Base-by-base conservation (phyloP, 139 green algal species). In the Medakamo hakoo region DNA sequence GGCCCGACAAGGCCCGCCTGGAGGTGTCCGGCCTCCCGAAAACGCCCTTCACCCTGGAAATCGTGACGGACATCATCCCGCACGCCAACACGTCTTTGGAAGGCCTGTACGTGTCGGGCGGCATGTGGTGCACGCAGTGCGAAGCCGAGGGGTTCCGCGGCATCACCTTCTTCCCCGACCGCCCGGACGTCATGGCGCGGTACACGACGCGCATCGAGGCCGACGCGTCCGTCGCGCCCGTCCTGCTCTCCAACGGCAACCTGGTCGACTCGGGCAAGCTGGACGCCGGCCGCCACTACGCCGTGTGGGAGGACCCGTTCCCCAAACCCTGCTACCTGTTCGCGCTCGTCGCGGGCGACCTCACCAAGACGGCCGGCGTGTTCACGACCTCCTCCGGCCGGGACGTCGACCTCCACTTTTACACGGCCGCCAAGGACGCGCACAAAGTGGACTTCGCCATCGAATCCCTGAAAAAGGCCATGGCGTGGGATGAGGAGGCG, bases 311-410 rank as follows among this genome's bases (percentile, higher is more conserved):
- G 49, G 93, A 99, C 79, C 93, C 93, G 19, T 98, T 83, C 71
- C 68, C 65, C 30, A 99, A 99, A 82, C 93, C 93, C 19, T 94
- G 79, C 77, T 99, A 99, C 78, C 82, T 99, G 59, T 99, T 99
- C 80, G 93, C 93, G 2, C 78, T 99, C 57, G 92, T 99, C 27
- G 93, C 93, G 1, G 93, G 93, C 27, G 75, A 92, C 70, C 78
- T 98, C 49, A 73, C 69, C 3, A 72, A 84, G 68, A 81, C 86
- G 49, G 82, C 96, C 71, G 82, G 93, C 69, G 78, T 26, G 23
- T 97, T 90, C 77, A 88, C 59, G 29, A 97, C 93, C 9, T 60
- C 27, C 60, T 81, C 59, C 30, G 52, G 67, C 4, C 63, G 63
- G 4, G 27, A 76, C 0, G 90, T 99, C 25, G 71, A 68, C 23